phyloP scores from a whole-genome alignment of 2,329 filamentous ascomycete genomes.

The Colletotrichum camelliae region DNA sequence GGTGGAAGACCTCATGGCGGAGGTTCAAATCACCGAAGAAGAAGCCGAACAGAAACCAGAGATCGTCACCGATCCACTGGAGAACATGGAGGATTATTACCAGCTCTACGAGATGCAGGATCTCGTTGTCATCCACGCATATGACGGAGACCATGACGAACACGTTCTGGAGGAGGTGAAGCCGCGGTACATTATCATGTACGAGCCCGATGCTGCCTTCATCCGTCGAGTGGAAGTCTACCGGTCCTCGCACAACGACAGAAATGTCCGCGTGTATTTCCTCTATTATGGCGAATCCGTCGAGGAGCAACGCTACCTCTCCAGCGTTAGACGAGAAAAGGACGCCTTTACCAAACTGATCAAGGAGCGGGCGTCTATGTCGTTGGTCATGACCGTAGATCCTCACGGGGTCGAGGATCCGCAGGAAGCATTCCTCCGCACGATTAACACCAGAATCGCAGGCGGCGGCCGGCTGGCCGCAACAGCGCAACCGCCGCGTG shows the following conservation, averaged over 20 bases:
- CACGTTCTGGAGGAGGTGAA: conserved; percentile 94
- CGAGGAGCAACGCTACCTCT: conserved; percentile 93
- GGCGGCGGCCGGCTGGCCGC: conserved; percentile 85
- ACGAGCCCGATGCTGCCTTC: conserved; percentile 93
- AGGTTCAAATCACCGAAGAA: conserved; percentile 80
- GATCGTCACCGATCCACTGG: conserved; percentile 76
- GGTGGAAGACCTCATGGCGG: conserved; percentile 81
- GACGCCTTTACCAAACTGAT: conserved; percentile 95
- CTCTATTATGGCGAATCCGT: conserved; percentile 95
- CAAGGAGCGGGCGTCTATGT: conserved; percentile 93
- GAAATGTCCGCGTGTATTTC: conserved; percentile 92
- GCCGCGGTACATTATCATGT: conserved; percentile 97
- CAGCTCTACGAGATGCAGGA: conserved; percentile 91
- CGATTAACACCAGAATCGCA: conserved; percentile 95
- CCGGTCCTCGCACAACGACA: conserved; percentile 88
- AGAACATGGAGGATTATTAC: conserved; percentile 92
- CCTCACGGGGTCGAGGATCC: conserved; percentile 75
- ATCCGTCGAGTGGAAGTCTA: conserved; percentile 96
- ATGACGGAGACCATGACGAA: conserved; percentile 95
- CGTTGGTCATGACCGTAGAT: conserved; percentile 81
- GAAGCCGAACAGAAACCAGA: conserved; percentile 80
- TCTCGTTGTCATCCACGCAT: conserved; percentile 87
- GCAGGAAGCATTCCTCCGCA: conserved; percentile 90
- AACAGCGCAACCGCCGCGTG: conserved; percentile 84
- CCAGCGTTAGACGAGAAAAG: conserved; percentile 90